A percentile compares a stretch with the other conserved stretches of the same genome.
These are phyloP conservation scores for Epichloe sibirici DNA, from an alignment of 2,329 filamentous ascomycete genomes.

Conservation along the genomic window DNA sequence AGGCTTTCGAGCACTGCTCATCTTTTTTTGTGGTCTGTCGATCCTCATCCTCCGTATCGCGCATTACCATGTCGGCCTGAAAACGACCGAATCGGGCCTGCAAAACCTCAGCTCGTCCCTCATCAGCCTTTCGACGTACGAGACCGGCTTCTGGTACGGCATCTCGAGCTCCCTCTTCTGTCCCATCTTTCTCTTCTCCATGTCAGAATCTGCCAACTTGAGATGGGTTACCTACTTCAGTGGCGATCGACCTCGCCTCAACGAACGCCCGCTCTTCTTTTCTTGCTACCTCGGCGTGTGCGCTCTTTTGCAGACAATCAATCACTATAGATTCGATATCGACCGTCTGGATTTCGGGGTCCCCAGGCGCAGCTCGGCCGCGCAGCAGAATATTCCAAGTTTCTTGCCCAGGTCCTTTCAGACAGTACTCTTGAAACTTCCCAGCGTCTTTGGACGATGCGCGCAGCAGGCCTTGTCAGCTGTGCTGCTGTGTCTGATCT, in stretches of 20 bases:
- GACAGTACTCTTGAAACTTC: constrained; percentile 26
- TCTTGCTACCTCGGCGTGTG: constrained; percentile 57
- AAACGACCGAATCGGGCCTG: constrained; percentile 58
- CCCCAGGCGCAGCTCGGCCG: constrained; percentile 11
- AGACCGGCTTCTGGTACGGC: constrained; percentile 65
- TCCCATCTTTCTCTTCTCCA: constrained; percentile 68
- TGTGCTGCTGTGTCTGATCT: constrained; percentile 33
- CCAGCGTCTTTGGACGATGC: constrained; percentile 25
- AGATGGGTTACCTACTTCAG: constrained; percentile 61
- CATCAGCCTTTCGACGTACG: constrained; percentile 46
- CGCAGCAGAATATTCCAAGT: constrained; percentile 12
- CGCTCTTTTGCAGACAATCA: constrained; percentile 53
- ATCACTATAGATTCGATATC: constrained; percentile 62
- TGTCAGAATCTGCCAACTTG: constrained; percentile 47
- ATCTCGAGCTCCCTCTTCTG: constrained; percentile 70
- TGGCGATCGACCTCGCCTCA: constrained; percentile 63
- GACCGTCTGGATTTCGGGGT: constrained; percentile 46
- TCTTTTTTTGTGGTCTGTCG: constrained; percentile 64
- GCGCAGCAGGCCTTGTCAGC: constrained; percentile 28
- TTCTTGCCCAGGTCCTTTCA: constrained; percentile 21
- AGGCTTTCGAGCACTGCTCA: constrained; percentile 59
- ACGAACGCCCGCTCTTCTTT: constrained; percentile 77
- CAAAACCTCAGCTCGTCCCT: constrained; percentile 49
- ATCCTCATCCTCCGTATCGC: constrained; percentile 79
- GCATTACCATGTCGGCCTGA: constrained; percentile 62